Base-by-base conservation (phyloP, 768 basidiomycete genomes). In the Polyporus arcularius region DNA sequence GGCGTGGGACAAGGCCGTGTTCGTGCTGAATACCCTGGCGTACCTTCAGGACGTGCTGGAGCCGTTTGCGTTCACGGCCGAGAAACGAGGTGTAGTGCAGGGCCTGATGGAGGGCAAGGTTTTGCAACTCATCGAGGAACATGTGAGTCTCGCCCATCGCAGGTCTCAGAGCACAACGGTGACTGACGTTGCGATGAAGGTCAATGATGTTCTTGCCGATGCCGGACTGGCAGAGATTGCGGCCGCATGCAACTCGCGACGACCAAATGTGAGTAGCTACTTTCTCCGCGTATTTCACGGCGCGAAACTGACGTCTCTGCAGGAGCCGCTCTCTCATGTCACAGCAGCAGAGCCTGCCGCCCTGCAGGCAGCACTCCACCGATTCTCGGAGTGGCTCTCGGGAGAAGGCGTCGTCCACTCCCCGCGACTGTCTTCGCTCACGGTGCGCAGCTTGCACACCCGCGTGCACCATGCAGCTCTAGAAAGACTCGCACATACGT, bases 361-460 rank as follows among this genome's bases (percentile, higher is more conserved):
- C 11, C 79, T 98, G 42, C 82, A 88, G 51, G 65, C 73, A 7
- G 79, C 91, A 0, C 80, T 97, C 10, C 79, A 75, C 15, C 78
- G 77, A 45, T 97, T 98, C 75, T 89, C 94, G 0, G 70, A 78
- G 1, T 98, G 95, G 90, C 85, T 98, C 3, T 89, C 92, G 4
- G 84, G 86, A 1, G 80, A 86, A 30, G 91, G 92, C 64, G 88
- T 94, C 14, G 83, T 92, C 14, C 85, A 92, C 14, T 89, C 92
- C 0, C 86, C 91, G 0, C 87, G 92, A 2, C 84, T 98, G 0
- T 79, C 89, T 0, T 85, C 87, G 32, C 82, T 98, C 12, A 82
- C 85, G 0, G 81, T 87, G 0, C 86, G 89, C 32, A 76, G 79
- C 11, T 74, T 96, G 30, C 86, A 89, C 6, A 77, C 78, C 0